phyloP scores from a whole-genome alignment of 2,329 filamentous ascomycete genomes.

The Fusarium sarcochroum region DNA sequence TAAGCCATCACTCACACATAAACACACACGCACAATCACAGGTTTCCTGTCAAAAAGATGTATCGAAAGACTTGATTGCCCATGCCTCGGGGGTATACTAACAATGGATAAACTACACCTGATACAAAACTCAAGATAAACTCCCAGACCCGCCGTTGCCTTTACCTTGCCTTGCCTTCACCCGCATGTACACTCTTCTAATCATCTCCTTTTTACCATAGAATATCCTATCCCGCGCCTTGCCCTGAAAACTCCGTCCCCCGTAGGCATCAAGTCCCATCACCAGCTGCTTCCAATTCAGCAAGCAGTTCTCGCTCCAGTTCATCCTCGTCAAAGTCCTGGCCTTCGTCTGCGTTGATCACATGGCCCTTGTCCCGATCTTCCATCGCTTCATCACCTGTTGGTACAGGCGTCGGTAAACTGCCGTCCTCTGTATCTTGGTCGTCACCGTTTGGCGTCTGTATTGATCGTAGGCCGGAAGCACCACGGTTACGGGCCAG shows the following conservation, averaged over 20 bases:
- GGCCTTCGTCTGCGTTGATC: conserved; percentile 49
- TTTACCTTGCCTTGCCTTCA: background rate
- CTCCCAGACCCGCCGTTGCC: conserved; percentile 3
- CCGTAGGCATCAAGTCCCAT: conserved; percentile 34
- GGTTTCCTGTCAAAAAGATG: background rate
- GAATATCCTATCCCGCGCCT: conserved; percentile 8
- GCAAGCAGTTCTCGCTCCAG: conserved; percentile 75
- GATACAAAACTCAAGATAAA: conserved; percentile 17
- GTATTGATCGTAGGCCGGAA: conserved; percentile 63
- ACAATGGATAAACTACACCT: conserved; percentile 5
- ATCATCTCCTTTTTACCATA: conserved; percentile 16
- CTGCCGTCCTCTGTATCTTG: conserved; percentile 53
- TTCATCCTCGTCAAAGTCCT: conserved; percentile 68
- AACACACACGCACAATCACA: background rate
- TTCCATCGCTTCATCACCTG: conserved; percentile 51
- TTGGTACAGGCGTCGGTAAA: conserved; percentile 59
- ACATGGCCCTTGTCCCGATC: conserved; percentile 50
- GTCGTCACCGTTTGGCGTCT: conserved; percentile 57
- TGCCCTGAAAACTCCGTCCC: conserved; percentile 5
- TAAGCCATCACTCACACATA: no score
- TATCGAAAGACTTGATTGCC: conserved; percentile 27
- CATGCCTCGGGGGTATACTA: conserved; percentile 37
- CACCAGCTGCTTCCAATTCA: conserved; percentile 64
- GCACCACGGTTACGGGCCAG: conserved; percentile 61
- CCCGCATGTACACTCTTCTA: conserved; percentile 30